Evolutionary conservation across 176 grass and related monocot species (phyloP).

Genomic region (Miscanthus lutarioriparius): DNA sequence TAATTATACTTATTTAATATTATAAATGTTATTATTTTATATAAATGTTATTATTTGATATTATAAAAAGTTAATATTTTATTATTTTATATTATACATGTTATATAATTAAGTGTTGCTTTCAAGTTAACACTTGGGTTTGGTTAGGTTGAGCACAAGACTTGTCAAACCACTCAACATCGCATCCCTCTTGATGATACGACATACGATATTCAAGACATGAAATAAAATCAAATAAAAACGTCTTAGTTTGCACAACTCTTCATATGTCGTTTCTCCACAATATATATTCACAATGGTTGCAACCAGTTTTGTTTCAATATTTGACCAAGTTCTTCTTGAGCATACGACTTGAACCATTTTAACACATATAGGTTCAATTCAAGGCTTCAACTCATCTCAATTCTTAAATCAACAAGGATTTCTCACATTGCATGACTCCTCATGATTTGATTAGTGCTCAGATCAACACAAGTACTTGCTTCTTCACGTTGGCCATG

Average conservation of each 20-base stretch:
- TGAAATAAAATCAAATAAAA: neutral
- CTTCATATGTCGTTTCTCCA: neutral
- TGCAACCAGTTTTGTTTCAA: too few relatives aligned
- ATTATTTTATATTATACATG: too few relatives aligned
- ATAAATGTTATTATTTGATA: too few relatives aligned
- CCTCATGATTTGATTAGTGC: neutral
- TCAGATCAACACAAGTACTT: neutral
- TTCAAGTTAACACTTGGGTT: neutral
- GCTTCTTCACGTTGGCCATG: neutral
- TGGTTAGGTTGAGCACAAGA: neutral
- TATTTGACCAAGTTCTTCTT: too few relatives aligned
- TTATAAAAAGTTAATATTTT: too few relatives aligned
- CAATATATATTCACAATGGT: too few relatives aligned
- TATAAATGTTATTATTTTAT: too few relatives aligned
- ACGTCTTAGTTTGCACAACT: neutral
- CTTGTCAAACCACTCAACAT: neutral
- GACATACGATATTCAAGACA: neutral
- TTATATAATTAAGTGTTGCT: too few relatives aligned
- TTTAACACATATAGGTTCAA: too few relatives aligned
- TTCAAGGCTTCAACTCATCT: neutral
- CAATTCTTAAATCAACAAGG: neutral
- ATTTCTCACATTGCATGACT: neutral
- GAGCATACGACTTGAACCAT: too few relatives aligned
- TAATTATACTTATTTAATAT: too few relatives aligned
- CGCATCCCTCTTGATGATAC: neutral